phyloP scores from a whole-genome alignment of 805 yeast species.

The Kluyveromyces lactis region DNA sequence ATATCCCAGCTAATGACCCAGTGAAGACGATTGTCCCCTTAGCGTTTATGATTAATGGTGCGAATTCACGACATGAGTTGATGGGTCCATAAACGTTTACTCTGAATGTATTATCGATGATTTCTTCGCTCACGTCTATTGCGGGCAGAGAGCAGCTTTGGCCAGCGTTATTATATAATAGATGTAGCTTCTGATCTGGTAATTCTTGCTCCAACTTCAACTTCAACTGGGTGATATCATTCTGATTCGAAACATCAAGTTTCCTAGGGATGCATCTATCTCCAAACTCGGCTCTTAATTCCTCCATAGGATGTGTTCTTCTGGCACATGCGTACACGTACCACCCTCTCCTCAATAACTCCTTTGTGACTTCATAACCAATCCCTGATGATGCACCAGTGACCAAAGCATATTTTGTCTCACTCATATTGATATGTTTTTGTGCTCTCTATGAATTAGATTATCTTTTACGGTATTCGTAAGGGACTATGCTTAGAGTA shows the following conservation, averaged over 20 bases:
- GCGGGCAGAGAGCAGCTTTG: slow-evolving; percentile 68
- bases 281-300: slow-evolving; percentile 27
- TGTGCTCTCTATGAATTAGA: too few species aligned
- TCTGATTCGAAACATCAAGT: slow-evolving; percentile 50
- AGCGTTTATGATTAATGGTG: slow-evolving; percentile 48
- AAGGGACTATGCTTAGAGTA: too few species aligned
- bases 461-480: too few species aligned
- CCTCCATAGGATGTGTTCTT: slow-evolving; percentile 51
- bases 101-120: slow-evolving; percentile 41
- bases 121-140: slow-evolving; percentile 52
- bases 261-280: slow-evolving; percentile 36
- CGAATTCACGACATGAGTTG: slow-evolving; percentile 51
- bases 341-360: slow-evolving; percentile 44
- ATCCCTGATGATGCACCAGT: slow-evolving; percentile 58
- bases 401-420: slow-evolving; percentile 39
- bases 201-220: slow-evolving; percentile 32
- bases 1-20: slow-evolving; percentile 59
- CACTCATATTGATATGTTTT: slow-evolving; percentile 4
- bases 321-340: slow-evolving; percentile 70
- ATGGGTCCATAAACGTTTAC: slow-evolving; percentile 69
- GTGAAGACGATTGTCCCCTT: slow-evolving; percentile 67
- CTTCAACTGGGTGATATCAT: slow-evolving; percentile 39
- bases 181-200: slow-evolving; percentile 44
- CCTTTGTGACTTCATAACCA: slow-evolving; percentile 40
- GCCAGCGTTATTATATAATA: slow-evolving; percentile 71